phyloP scores from a whole-genome alignment of 2,329 filamentous ascomycete genomes.

The Mycogone perniciosa region DNA sequence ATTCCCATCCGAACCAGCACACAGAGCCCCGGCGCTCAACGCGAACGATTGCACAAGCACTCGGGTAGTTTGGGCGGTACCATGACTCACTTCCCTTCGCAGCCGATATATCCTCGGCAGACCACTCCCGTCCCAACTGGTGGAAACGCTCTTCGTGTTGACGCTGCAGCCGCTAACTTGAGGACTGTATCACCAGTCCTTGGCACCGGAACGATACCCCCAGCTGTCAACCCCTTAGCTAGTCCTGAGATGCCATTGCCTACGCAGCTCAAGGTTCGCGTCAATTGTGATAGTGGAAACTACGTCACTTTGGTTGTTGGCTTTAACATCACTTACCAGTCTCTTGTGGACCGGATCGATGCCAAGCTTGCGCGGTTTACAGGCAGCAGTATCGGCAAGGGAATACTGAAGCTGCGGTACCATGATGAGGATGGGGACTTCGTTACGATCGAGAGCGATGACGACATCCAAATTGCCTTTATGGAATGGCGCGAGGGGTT shows the following conservation, averaged over 20 bases:
- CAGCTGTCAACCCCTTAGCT: conserved; percentile 26
- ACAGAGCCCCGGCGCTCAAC: conserved; percentile 63
- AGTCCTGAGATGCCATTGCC: conserved; percentile 49
- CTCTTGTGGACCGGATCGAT: conserved; percentile 90
- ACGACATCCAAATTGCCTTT: conserved; percentile 94
- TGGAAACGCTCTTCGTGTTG: conserved; percentile 32
- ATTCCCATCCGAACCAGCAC: conserved; percentile 62
- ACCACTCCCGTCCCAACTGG: conserved; percentile 33
- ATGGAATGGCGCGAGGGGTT: conserved; percentile 81
- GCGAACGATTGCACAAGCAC: conserved; percentile 49
- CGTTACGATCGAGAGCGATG: conserved; percentile 89
- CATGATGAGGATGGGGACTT: conserved; percentile 88
- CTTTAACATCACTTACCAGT: conserved; percentile 91
- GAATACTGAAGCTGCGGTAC: conserved; percentile 82
- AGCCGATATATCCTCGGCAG: conserved; percentile 47
- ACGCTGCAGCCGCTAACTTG: conserved; percentile 32
- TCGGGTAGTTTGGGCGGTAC: conserved; percentile 44
- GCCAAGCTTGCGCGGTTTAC: conserved; percentile 87
- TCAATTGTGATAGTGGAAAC: conserved; percentile 78
- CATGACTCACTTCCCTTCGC: conserved; percentile 51
- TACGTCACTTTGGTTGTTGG: conserved; percentile 94
- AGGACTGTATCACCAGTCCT: conserved; percentile 43
- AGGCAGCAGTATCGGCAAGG: conserved; percentile 72
- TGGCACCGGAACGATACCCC: conserved; percentile 27
- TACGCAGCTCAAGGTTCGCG: conserved; percentile 89